Evolutionary conservation across 148 eudicot genomes (phyloP).

Genomic region (Persicaria tinctoria): DNA sequence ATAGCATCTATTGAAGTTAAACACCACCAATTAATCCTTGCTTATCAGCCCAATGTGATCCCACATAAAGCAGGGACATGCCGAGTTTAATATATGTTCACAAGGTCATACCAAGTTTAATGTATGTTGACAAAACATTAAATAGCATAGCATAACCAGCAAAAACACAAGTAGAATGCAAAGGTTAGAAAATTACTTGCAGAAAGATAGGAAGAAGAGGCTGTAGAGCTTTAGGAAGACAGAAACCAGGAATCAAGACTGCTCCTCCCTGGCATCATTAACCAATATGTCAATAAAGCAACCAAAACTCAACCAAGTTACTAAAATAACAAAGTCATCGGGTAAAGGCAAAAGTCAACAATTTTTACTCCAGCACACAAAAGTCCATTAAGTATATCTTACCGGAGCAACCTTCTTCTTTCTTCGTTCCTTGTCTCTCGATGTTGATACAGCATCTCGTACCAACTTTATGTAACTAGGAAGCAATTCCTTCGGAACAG

Average conservation of each 20-base stretch:
- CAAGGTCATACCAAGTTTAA: neutral
- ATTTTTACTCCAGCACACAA: neutral
- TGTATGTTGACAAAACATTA: neutral
- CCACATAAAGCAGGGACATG: too few species aligned
- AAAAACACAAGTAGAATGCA: neutral
- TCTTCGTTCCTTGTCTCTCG: slow-evolving; percentile 90
- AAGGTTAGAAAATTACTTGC: slow-evolving; percentile 41
- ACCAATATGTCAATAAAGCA: neutral
- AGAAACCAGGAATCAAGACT: slow-evolving; percentile 81
- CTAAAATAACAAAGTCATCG: neutral
- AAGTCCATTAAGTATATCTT: neutral
- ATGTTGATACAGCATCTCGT: slow-evolving; percentile 94
- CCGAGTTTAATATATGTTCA: too few species aligned
- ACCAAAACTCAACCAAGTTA: slow-evolving; percentile 1
- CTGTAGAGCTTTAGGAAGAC: slow-evolving; percentile 95
- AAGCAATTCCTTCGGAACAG: slow-evolving; percentile 89
- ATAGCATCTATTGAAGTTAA: neutral
- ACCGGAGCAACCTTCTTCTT: slow-evolving; percentile 55
- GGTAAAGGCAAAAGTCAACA: neutral
- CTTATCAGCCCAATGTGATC: neutral
- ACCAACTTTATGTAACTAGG: slow-evolving; percentile 87
- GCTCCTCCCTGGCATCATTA: slow-evolving; percentile 60
- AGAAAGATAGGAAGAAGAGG: slow-evolving; percentile 94
- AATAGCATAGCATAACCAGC: neutral
- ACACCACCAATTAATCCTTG: neutral